phyloP scores from a whole-genome alignment of 345 rosid genomes.

The Gynandropsis gynandra region DNA sequence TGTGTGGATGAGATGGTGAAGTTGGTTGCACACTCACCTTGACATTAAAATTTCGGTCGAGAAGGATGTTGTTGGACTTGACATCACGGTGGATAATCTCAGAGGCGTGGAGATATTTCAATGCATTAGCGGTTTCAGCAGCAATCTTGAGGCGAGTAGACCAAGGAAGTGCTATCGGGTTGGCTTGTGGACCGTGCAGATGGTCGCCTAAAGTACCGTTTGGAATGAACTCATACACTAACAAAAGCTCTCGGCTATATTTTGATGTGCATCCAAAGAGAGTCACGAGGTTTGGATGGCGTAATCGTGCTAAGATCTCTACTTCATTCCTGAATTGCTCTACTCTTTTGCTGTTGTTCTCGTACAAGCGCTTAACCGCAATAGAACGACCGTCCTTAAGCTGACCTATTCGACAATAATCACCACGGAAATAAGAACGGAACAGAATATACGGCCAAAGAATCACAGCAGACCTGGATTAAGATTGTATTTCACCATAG shows the following conservation, averaged over 20 bases:
- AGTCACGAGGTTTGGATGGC: slow-evolving; percentile 62
- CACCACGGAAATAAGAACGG: not conserved
- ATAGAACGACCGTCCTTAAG: slow-evolving; percentile 72
- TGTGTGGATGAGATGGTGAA: not conserved
- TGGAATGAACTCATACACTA: slow-evolving; percentile 71
- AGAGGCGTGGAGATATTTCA: slow-evolving; percentile 72
- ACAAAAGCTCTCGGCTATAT: slow-evolving; percentile 60
- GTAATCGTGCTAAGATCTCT: slow-evolving; percentile 54
- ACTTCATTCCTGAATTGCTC: slow-evolving; percentile 87
- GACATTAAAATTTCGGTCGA: slow-evolving; percentile 58
- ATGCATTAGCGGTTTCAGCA: slow-evolving; percentile 70
- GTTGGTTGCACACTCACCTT: slow-evolving; percentile 28
- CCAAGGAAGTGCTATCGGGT: slow-evolving; percentile 64
- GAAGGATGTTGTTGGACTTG: slow-evolving; percentile 83
- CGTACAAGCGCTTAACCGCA: slow-evolving; percentile 82
- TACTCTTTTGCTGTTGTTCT: slow-evolving; percentile 64
- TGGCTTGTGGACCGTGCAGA: slow-evolving; percentile 57
- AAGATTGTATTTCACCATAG: slow-evolving; percentile 40
- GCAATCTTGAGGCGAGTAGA: slow-evolving; percentile 59
- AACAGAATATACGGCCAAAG: too few relatives aligned
- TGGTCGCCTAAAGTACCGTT: slow-evolving; percentile 95
- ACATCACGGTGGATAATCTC: slow-evolving; percentile 82
- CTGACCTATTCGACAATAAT: slow-evolving; percentile 30
- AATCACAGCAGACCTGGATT: not conserved
- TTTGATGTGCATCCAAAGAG: slow-evolving; percentile 87